A percentile compares a stretch with the other conserved stretches of the same genome.
Conservation (phyloP, 2,329 filamentous ascomycete genomes). For the Fusarium chuoi region DNA sequence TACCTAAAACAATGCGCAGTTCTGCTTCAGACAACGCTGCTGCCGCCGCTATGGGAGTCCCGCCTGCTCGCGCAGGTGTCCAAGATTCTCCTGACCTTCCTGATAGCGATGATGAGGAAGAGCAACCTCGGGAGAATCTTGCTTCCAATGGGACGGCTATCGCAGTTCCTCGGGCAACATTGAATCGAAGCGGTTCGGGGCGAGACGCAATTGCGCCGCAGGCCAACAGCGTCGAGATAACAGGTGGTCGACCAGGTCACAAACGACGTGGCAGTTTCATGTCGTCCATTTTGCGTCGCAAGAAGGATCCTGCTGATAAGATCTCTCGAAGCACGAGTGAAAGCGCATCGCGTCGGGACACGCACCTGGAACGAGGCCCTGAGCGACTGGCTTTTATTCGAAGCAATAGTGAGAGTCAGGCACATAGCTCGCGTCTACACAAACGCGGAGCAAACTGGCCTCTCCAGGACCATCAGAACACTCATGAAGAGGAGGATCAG, state of each 20-base stretch:
- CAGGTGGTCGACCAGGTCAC: constrained; percentile 43
- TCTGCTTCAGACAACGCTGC: constrained; percentile 46
- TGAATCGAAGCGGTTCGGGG: constrained; percentile 56
- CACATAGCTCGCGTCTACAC: constrained; percentile 39
- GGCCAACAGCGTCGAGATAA: constrained; percentile 31
- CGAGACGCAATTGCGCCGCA: constrained; percentile 49
- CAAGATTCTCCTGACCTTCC: constrained; percentile 68
- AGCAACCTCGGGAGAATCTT: constrained; percentile 29
- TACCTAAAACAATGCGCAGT: constrained; percentile 48
- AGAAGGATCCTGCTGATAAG: constrained; percentile 60
- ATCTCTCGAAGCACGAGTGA: constrained; percentile 66
- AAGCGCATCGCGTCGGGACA: constrained; percentile 70
- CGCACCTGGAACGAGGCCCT: constrained; percentile 67
- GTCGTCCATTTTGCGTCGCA: constrained; percentile 71
- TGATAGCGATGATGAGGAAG: constrained; percentile 65
- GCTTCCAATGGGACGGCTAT: not conserved
- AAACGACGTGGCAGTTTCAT: constrained; percentile 63
- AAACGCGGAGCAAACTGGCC: constrained; percentile 50
- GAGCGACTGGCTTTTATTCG: constrained; percentile 62
- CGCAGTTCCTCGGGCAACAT: constrained; percentile 42
- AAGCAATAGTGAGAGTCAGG: constrained; percentile 46
- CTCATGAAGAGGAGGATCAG: constrained; percentile 46
- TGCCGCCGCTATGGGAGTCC: constrained; percentile 51
- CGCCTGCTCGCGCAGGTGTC: constrained; percentile 57
- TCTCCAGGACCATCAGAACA: constrained; percentile 47